These are phyloP conservation scores for Pythium phragmiticola DNA, from an alignment of 352 stramenopile species.

Conservation along the genomic window DNA sequence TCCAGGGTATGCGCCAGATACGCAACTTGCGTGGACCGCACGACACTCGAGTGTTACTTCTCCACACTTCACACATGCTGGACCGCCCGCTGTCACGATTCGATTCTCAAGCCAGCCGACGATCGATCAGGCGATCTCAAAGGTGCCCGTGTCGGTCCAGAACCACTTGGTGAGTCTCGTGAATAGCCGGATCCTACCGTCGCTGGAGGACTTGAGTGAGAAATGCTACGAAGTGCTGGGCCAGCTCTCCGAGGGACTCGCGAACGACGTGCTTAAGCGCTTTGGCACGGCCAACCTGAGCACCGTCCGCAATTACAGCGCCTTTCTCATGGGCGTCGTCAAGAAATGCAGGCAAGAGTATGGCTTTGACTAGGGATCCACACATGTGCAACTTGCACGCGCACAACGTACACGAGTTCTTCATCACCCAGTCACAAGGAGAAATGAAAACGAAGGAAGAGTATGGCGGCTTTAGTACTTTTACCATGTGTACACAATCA, in stretches of 20 bases:
- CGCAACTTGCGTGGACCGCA: conserved; percentile 8
- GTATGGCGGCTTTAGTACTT: background rate
- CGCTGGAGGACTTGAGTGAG: conserved; percentile 69
- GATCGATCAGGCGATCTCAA: conserved; percentile 30
- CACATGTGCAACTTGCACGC: background rate
- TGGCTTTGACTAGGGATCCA: conserved; percentile 42
- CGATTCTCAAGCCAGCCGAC: conserved; percentile 28
- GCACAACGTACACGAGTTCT: background rate
- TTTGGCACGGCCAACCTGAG: conserved; percentile 72
- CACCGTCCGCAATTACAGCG: conserved; percentile 74
- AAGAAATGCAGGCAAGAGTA: conserved; percentile 81
- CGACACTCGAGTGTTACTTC: background rate
- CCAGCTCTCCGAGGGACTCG: conserved; percentile 67
- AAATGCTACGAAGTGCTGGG: conserved; percentile 85
- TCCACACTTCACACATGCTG: background rate
- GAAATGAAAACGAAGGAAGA: background rate
- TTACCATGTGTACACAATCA: background rate
- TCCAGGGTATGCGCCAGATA: background rate
- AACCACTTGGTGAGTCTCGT: conserved; percentile 67
- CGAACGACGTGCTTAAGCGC: conserved; percentile 72
- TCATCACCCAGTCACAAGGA: background rate
- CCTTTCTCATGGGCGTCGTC: conserved; percentile 80
- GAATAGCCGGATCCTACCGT: conserved; percentile 47
- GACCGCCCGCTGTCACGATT: background rate
- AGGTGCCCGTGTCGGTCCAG: conserved; percentile 61